These are phyloP conservation scores for Candida sp. DNA, from an alignment of 1,139 yeast genomes.

Conservation along the genomic window DNA sequence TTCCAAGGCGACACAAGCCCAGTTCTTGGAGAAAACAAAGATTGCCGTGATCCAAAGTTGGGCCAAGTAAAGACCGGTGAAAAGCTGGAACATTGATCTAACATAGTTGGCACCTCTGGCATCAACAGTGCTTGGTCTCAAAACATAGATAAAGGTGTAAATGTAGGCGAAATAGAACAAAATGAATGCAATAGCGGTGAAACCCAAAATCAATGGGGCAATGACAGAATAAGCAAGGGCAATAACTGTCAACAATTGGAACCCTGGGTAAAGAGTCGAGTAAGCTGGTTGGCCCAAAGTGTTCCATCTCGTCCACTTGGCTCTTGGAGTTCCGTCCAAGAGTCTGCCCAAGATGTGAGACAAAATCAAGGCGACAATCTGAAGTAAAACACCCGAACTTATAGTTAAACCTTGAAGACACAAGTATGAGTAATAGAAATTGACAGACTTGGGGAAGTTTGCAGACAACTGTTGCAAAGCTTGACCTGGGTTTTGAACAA, in stretches of 20 bases:
- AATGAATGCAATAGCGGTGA: slow-evolving; percentile 47
- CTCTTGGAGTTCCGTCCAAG: slow-evolving; percentile 51
- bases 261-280: slow-evolving; percentile 44
- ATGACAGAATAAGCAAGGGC: slow-evolving; percentile 45
- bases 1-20: slow-evolving; percentile 76
- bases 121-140: slow-evolving; percentile 56
- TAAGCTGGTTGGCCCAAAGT: slow-evolving; percentile 48
- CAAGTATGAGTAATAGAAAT: slow-evolving; percentile 62
- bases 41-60: slow-evolving; percentile 69
- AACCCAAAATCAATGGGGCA: slow-evolving; percentile 51
- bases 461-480: slow-evolving; percentile 62
- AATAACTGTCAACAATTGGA: slow-evolving; percentile 42
- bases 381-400: slow-evolving; percentile 42
- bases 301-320: slow-evolving; percentile 49
- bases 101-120: slow-evolving; percentile 72
- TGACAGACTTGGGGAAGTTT: slow-evolving; percentile 74
- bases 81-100: slow-evolving; percentile 65
- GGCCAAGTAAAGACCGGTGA: slow-evolving; percentile 68
- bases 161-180: slow-evolving; percentile 65
- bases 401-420: slow-evolving; percentile 48
- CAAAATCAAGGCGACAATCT: slow-evolving; percentile 47
- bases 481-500: slow-evolving; percentile 55
- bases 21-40: slow-evolving; percentile 70
- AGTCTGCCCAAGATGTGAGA: slow-evolving; percentile 50
- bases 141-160: slow-evolving; percentile 58